A percentile compares a stretch with the other conserved stretches of the same genome.
phyloP scores from a whole-genome alignment of 73 alveolate genomes.

The Paramecium sonneborni region DNA sequence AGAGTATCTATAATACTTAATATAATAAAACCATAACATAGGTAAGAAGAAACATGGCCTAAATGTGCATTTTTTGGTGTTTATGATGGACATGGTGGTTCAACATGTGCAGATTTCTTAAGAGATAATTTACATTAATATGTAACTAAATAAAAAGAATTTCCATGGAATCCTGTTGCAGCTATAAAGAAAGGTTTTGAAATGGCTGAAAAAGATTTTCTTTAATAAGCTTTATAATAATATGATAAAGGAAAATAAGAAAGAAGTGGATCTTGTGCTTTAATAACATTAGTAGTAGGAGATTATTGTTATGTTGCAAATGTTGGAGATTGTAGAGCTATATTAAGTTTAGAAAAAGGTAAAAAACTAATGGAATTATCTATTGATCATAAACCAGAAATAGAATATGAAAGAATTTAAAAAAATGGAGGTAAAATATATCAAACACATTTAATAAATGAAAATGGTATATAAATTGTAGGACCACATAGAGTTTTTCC shows the following conservation, averaged over 20 bases:
- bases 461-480: neutral
- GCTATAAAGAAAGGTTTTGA: constrained; percentile 90
- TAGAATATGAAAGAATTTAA: constrained; percentile 88
- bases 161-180: constrained; percentile 81
- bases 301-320: constrained; percentile 91
- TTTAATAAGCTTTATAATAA: constrained; percentile 80
- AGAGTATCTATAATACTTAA: constrained; percentile 90
- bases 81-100: constrained; percentile 99
- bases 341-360: constrained; percentile 79
- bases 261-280: constrained; percentile 97
- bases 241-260: constrained; percentile 75
- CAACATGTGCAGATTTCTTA: constrained; percentile 92
- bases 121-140: constrained; percentile 90
- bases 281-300: constrained; percentile 82
- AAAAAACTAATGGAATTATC: constrained; percentile 73
- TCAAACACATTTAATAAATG: constrained; percentile 57
- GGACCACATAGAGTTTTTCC: constrained; percentile 93
- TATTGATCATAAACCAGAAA: constrained; percentile 93
- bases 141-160: constrained; percentile 71
- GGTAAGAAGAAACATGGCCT: constrained; percentile 83
- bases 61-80: constrained; percentile 95
- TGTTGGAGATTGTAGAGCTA: constrained; percentile 95
- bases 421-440: constrained; percentile 92
- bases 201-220: constrained; percentile 88
- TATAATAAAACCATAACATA: constrained; percentile 74